Base-by-base conservation (phyloP, 805 yeast genomes). In the Sugiyamaella americana region DNA sequence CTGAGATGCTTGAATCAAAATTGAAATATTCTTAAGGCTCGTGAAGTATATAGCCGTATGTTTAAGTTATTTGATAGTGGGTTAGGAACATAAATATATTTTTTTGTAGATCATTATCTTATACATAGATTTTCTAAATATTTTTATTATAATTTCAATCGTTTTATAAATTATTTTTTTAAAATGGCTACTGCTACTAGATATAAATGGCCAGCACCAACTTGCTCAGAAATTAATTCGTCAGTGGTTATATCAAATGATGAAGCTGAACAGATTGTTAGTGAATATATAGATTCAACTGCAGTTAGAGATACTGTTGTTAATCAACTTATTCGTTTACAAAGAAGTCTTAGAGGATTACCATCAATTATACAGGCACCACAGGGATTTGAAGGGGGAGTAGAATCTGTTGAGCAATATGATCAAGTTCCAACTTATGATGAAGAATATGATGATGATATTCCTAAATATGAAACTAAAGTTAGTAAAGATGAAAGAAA, bases 341-440 rank as follows among this genome's bases (percentile, higher is more conserved):
- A 82, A 60, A 75, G 95, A 65, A 87, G 83, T 52, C 75, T 85
- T 54, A 71, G 87, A 54, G 95, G 95, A 1, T 72, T 86, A 48
- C 91, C 94, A 6, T 94, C 95, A 20, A 20, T 53, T 41, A 30
- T 51, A 41, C 10, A 26, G 32, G 32, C 8, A 8, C 32, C 32
- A 8, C 11, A 26, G 13, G 32, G 13, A 13, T 26, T 26, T 13
- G 32, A 8, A 8, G 32, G 13, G 11, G 32, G 32, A 8, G 32
- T 8, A 26, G 32, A 26, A 8, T 13, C 8, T 8, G 32, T 13
- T 13, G 38, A 16, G 6, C 21, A 16, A 35, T 11, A 35, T 19
- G 38, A 8, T n/a, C 13, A 29, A 29, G 34, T 29, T 13, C 34
- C 34, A n/a, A n/a, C 13, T 29, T n/a, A 17, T 21, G n/a, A 34